Conservation (phyloP, 2,329 filamentous ascomycete genomes). For the Ophiocordyceps australis region DNA sequence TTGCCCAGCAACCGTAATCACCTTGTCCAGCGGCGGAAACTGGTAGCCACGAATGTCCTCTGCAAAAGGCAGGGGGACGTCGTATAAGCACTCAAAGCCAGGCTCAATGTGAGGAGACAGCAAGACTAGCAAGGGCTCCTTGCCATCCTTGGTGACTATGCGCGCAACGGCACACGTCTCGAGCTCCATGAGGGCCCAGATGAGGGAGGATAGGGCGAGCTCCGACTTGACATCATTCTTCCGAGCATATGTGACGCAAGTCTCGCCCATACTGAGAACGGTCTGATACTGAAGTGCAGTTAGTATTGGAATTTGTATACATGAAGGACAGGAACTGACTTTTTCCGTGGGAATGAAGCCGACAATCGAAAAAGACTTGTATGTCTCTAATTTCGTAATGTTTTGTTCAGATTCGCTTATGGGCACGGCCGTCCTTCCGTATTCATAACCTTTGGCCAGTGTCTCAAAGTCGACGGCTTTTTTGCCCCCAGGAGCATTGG, state of each 20-base stretch:
- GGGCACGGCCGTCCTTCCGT: constrained; percentile 78
- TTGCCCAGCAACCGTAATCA: constrained; percentile 75
- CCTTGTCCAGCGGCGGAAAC: constrained; percentile 76
- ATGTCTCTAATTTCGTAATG: constrained; percentile 72
- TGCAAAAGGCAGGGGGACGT: constrained; percentile 79
- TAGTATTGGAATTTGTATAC: not conserved
- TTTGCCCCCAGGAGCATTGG: constrained; percentile 58
- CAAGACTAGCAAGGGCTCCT: constrained; percentile 58
- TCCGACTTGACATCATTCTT: constrained; percentile 66
- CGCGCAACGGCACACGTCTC: constrained; percentile 76
- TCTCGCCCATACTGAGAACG: constrained; percentile 70
- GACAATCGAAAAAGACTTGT: constrained; percentile 59
- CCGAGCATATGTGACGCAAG: constrained; percentile 59
- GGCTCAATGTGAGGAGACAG: constrained; percentile 65
- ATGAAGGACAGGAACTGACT: constrained; percentile 23
- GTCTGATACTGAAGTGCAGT: constrained; percentile 45
- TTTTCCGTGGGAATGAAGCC: constrained; percentile 65
- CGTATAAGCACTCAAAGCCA: constrained; percentile 71
- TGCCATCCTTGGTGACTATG: constrained; percentile 68
- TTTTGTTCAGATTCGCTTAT: constrained; percentile 77
- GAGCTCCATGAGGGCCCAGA: constrained; percentile 71
- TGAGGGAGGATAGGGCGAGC: constrained; percentile 72
- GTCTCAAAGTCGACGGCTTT: constrained; percentile 65
- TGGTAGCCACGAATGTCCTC: constrained; percentile 84
- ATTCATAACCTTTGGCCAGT: constrained; percentile 84